These are phyloP conservation scores for Flaveria bidentis DNA, from an alignment of 129 eudicot genomes.

Conservation along the genomic window DNA sequence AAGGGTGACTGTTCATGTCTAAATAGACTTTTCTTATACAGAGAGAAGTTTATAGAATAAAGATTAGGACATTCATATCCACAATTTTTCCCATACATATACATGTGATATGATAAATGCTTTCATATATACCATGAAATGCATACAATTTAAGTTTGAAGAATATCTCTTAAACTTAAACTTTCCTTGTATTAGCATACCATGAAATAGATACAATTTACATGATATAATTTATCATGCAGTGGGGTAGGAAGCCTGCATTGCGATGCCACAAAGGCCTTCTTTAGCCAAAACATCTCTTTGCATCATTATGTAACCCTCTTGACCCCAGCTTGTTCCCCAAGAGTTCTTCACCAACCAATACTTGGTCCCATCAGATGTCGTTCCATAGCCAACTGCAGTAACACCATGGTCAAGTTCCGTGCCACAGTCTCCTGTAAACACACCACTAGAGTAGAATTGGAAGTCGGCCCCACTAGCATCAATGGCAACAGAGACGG, in stretches of 20 bases:
- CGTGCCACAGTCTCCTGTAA: constrained; percentile 31
- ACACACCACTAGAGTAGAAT: constrained; percentile 27
- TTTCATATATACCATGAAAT: no score
- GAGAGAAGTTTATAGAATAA: no score
- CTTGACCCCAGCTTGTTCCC: constrained; percentile 4
- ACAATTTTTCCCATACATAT: no score
- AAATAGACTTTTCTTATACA: no score
- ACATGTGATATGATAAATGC: no score
- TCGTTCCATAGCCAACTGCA: constrained; percentile 25
- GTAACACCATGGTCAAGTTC: constrained; percentile 34
- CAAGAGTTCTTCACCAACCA: constrained; percentile 23
- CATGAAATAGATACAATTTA: constrained; percentile 15
- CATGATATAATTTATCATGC: background rate
- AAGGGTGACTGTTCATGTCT: no score
- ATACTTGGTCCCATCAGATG: constrained; percentile 24
- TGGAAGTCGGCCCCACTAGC: constrained; percentile 22
- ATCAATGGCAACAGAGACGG: constrained; percentile 4
- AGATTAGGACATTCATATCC: no score
- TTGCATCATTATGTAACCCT: background rate
- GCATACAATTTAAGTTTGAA: no score
- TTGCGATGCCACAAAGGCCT: background rate
- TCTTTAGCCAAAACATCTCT: background rate
- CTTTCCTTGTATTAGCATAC: constrained; percentile 21
- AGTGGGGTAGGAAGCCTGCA: background rate
- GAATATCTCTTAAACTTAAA: no score